A percentile compares a stretch with the other conserved stretches of the same genome.
phyloP scores from a whole-genome alignment of 768 basidiomycete species.

The Pulveroboletus ravenelii region DNA sequence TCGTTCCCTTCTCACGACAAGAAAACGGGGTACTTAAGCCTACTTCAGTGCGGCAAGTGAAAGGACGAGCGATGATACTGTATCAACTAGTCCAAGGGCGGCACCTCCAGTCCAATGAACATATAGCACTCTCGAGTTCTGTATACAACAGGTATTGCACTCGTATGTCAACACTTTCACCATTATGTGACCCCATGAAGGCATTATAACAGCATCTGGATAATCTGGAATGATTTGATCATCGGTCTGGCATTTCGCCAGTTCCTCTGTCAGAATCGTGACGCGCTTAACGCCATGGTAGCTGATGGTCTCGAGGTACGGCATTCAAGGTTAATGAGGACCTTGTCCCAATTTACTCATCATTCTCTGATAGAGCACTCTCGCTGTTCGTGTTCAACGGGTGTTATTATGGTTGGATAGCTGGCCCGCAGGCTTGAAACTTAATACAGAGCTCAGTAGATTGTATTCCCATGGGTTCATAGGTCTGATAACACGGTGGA shows the following conservation, averaged over 20 bases:
- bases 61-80: conserved; percentile 47
- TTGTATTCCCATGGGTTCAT: conserved; percentile 77
- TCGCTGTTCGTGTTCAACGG: conserved; percentile 39
- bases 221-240: conserved; percentile 85
- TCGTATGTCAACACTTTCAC: neutral
- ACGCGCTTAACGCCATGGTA: conserved; percentile 39
- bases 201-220: conserved; percentile 90
- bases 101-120: conserved; percentile 33
- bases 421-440: conserved; percentile 95
- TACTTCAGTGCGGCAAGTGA: conserved; percentile 52
- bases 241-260: conserved; percentile 71
- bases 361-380: conserved; percentile 12
- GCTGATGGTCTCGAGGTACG: conserved; percentile 40
- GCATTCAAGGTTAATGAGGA: neutral
- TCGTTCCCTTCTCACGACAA: neutral
- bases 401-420: conserved; percentile 81
- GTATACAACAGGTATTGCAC: conserved; percentile 62
- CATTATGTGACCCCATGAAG: conserved; percentile 35
- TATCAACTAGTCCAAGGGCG: conserved; percentile 38
- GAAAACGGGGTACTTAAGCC: neutral
- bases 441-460: conserved; percentile 89
- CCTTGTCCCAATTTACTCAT: neutral
- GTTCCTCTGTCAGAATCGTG: conserved; percentile 65
- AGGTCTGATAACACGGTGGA: conserved; percentile 64
- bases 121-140: conserved; percentile 38